Evolutionary conservation across 495 filamentous ascomycete genomes (phyloP).

Genomic region (Neurospora sp.): DNA sequence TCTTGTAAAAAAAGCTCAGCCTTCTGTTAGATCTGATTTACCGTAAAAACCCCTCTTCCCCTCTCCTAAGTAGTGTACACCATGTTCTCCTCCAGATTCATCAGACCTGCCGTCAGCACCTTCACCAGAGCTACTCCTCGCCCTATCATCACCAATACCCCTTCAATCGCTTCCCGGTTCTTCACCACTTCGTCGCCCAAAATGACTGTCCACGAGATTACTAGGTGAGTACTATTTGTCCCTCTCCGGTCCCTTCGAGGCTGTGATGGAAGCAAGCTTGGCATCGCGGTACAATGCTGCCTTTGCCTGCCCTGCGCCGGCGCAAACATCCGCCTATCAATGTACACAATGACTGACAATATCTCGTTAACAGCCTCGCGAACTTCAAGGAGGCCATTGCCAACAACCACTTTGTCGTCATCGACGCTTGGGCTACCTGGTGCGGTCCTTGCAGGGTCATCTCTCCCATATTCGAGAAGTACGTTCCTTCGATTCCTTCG

Average conservation of each 20-base stretch:
- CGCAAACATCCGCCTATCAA: background rate
- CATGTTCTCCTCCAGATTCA: conserved; percentile 16
- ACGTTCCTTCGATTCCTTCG: conserved; percentile 1
- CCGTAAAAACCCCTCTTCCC: background rate
- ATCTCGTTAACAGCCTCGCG: conserved; percentile 37
- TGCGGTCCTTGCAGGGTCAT: conserved; percentile 94
- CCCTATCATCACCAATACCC: background rate
- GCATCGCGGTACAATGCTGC: background rate
- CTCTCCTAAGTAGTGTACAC: conserved; percentile 1
- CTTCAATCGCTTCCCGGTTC: conserved; percentile 14
- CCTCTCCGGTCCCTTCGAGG: background rate
- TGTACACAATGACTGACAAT: conserved; percentile 5
- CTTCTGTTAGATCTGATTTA: background rate
- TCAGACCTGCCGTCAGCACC: conserved; percentile 8
- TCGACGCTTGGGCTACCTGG: conserved; percentile 87
- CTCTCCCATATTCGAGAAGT: conserved; percentile 59
- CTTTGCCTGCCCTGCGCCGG: background rate
- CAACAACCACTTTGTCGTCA: conserved; percentile 50
- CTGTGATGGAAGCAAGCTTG: background rate
- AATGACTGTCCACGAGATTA: conserved; percentile 35
- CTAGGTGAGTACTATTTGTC: conserved; percentile 22
- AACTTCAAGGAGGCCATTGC: conserved; percentile 51
- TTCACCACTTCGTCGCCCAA: conserved; percentile 34
- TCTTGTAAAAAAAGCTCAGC: background rate
- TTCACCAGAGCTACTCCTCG: conserved; percentile 4